Base-by-base conservation (phyloP, 2,329 filamentous ascomycete genomes). In the Scedosporium boydii region DNA sequence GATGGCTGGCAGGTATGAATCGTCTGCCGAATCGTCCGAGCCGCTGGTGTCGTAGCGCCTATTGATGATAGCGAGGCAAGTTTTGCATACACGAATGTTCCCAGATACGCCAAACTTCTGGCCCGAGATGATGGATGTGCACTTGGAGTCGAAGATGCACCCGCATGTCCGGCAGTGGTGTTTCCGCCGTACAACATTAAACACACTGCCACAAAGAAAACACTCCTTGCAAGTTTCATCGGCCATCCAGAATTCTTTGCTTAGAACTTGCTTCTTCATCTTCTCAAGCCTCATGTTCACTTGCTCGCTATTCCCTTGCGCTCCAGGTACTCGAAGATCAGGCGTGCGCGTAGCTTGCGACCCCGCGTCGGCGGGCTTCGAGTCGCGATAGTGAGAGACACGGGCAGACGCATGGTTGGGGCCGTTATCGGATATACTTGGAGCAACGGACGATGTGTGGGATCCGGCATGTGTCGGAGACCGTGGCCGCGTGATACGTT, bases 201-300 rank as follows among this genome's bases (percentile, higher is more conserved):
- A 99, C 1, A 90, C 84, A 63, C 91, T 89, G 55, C 91, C 91
- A 69, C 95, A 99, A 55, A 91, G 85, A 72, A 97, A 99, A 70
- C 95, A 99, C 69, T 97, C 93, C 72, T 96, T 98, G 64, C 93
- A 96, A 65, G 96, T 97, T 70, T 98, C 95, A 71, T 99, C 95
- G 64, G 92, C 90, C 95, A 99, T 99, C 95, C 93, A 98, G 69
- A 96, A 98, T 68, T 98, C 93, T 70, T 93, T 95, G 72, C 90
- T 96, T 56, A 98, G 77, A 6, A 99, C 87, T 70, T 93, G 92
- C 69, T 91, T 90, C 65, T 89, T 86, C 80, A 96, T 88, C 67
- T 89, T 87, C 59, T 85, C 85, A 6, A 88, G 76, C 62, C 83
- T 81, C 7, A 83, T 81, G 68, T 78, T 87, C 63, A 87, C 84